These are phyloP conservation scores for Pharus latifolius DNA, from an alignment of 176 grass and related monocot species.

Conservation along the genomic window DNA sequence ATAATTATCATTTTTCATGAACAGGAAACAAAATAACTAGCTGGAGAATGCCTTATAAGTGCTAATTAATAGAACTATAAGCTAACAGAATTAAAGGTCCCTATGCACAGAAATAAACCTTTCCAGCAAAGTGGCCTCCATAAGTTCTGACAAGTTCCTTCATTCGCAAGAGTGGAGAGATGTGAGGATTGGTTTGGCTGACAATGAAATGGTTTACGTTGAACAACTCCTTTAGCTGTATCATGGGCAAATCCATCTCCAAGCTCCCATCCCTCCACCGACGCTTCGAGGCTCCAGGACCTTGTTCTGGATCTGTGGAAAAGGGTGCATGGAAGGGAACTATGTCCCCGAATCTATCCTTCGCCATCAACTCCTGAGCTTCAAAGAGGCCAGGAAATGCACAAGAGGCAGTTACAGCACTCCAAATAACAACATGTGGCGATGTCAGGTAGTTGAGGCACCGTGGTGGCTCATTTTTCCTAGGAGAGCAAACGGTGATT, in stretches of 20 bases:
- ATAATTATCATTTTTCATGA: neutral
- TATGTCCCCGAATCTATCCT: conserved; percentile 85
- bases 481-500: conserved; percentile 89
- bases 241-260: conserved; percentile 94
- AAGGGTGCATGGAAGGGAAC: conserved; percentile 84
- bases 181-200: conserved; percentile 94
- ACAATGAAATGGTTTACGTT: conserved; percentile 99
- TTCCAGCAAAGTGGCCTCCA: conserved; percentile 87
- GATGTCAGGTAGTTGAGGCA: conserved; percentile 94
- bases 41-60: neutral
- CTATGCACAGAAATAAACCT: conserved; percentile 39
- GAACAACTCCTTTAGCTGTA: conserved; percentile 83
- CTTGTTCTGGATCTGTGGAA: conserved; percentile 32
- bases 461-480: conserved; percentile 83
- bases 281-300: conserved; percentile 38
- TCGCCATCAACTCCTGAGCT: conserved; percentile 95
- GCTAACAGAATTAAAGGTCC: neutral
- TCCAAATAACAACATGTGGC: conserved; percentile 97
- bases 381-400: conserved; percentile 94
- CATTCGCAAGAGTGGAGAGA: conserved; percentile 70
- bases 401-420: conserved; percentile 92
- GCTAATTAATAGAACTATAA: too few species aligned
- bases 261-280: conserved; percentile 94
- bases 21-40: neutral
- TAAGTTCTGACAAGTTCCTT: conserved; percentile 66